Base-by-base conservation (phyloP, 768 basidiomycete species). In the Lentinula detonsa region DNA sequence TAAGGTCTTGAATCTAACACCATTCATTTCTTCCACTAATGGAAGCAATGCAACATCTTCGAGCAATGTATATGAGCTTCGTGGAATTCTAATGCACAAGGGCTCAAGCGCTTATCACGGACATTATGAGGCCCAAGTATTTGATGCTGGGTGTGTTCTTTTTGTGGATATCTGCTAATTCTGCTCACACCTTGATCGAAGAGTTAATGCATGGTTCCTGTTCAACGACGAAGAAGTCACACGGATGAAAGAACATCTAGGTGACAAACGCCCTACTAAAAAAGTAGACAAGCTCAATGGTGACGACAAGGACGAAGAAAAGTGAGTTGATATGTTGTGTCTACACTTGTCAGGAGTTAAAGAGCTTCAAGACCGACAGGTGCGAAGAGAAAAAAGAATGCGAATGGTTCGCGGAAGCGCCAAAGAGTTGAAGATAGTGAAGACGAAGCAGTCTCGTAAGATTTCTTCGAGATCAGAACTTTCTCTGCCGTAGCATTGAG, bases 91-190 rank as follows among this genome's bases (percentile, higher is more conserved):
- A 10, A 72, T 93, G 61, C 96, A 98, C 75, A 93, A 92, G 68
- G 96, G 96, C 4, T 67, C 82, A n/a, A 95, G 91, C 70, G 96
- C 95, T 35, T 91, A 97, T 74, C 87, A 90, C 65, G 92, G 92
- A 4, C 91, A 94, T 70, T 94, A 95, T 68, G 90, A 91, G 70
- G 91, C 90, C 13, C 90, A 93, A 68, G 90, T 93, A 18, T 85
- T 85, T 66, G 91, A 94, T 69, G 73, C 74, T 21, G 72, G 74
- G 91, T 94, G 67, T 59, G 85, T 75, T 50, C 7, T 37, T 31
- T 3, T 8, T 50, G 4, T 64, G 50, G 39, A 23, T 35, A 21
- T 15, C 4, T 28, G 42, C 10, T 51, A 1, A 52, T 34, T 33
- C 42, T 48, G 39, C 52, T 31, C 1, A 54, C 39, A 28, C 0